Percentiles rank a stretch among this genome's conserved stretches.
phyloP scores from a whole-genome alignment of 495 filamentous ascomycete species.

The Penicillium manginii region DNA sequence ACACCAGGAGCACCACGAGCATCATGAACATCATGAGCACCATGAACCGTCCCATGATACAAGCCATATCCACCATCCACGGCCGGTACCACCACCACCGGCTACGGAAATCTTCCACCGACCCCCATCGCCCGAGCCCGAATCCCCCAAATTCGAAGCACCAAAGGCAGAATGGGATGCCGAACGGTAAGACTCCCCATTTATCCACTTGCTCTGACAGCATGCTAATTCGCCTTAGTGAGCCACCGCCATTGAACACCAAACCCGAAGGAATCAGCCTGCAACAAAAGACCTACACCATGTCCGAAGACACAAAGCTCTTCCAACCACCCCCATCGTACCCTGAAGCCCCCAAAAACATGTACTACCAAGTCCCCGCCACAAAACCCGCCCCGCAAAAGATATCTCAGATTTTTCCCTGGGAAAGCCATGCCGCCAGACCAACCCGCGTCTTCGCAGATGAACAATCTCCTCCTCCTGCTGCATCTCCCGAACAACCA shows the following conservation, averaged over 20 bases:
- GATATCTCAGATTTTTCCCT: slow-evolving; percentile 78
- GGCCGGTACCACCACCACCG: slow-evolving; percentile 42
- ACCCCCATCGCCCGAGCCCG: slow-evolving; percentile 45
- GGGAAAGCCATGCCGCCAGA: slow-evolving; percentile 69
- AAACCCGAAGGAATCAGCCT: slow-evolving; percentile 80
- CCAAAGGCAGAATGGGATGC: slow-evolving; percentile 71
- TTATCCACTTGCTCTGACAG: neutral
- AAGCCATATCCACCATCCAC: slow-evolving; percentile 31
- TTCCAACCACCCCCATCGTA: slow-evolving; percentile 77
- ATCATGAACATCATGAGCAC: slow-evolving; percentile 12
- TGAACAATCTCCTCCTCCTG: slow-evolving; percentile 35
- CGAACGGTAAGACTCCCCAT: slow-evolving; percentile 51
- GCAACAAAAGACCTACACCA: slow-evolving; percentile 70
- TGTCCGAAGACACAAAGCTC: slow-evolving; percentile 70
- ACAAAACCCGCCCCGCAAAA: slow-evolving; percentile 58
- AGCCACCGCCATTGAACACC: slow-evolving; percentile 72
- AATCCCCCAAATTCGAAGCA: slow-evolving; percentile 44
- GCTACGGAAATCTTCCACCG: slow-evolving; percentile 32
- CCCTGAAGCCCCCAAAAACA: slow-evolving; percentile 79
- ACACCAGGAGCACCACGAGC: slow-evolving; percentile 2
- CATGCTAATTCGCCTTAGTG: slow-evolving; percentile 51
- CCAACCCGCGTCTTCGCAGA: slow-evolving; percentile 76
- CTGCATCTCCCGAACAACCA: slow-evolving; percentile 13
- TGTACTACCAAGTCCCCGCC: slow-evolving; percentile 80
- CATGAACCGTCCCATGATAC: slow-evolving; percentile 9